phyloP scores from a whole-genome alignment of 257 asterid species.

The Rubia yunnanensis region DNA sequence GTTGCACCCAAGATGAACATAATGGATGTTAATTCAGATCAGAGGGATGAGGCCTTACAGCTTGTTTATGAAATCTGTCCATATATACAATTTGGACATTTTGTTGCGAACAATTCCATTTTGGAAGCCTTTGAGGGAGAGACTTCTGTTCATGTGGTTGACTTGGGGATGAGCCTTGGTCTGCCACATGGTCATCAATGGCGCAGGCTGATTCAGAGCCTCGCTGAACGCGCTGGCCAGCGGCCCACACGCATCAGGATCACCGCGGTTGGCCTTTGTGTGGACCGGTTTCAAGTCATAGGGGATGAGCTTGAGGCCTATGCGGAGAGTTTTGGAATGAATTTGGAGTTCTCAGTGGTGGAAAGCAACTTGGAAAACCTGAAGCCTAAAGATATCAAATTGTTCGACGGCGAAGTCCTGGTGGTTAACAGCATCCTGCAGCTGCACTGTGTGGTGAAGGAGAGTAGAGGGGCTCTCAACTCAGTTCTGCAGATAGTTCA shows the following conservation, averaged over 20 bases:
- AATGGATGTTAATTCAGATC: conserved; percentile 35
- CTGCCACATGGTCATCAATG: conserved; percentile 61
- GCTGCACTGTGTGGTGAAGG: conserved; percentile 79
- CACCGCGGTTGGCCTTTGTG: conserved; percentile 50
- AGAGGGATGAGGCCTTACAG: conserved; percentile 50
- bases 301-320: conserved; percentile 54
- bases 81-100: conserved; percentile 61
- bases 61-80: conserved; percentile 59
- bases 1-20: conserved; percentile 30
- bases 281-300: conserved; percentile 25
- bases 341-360: conserved; percentile 40
- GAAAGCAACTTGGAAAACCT: conserved; percentile 54
- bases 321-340: conserved; percentile 30
- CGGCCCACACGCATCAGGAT: conserved; percentile 36
- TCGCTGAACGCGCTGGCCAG: conserved; percentile 29
- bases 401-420: conserved; percentile 40
- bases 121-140: conserved; percentile 96
- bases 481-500: conserved; percentile 52
- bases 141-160: conserved; percentile 73
- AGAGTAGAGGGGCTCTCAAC: conserved; percentile 65
- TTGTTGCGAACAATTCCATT: conserved; percentile 50
- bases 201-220: conserved; percentile 45
- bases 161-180: conserved; percentile 70
- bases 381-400: conserved; percentile 37
- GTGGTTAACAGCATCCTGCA: conserved; percentile 58